These are phyloP conservation scores for Coprinopsis marcescibilis DNA, from an alignment of 768 basidiomycete species.

Conservation along the genomic window DNA sequence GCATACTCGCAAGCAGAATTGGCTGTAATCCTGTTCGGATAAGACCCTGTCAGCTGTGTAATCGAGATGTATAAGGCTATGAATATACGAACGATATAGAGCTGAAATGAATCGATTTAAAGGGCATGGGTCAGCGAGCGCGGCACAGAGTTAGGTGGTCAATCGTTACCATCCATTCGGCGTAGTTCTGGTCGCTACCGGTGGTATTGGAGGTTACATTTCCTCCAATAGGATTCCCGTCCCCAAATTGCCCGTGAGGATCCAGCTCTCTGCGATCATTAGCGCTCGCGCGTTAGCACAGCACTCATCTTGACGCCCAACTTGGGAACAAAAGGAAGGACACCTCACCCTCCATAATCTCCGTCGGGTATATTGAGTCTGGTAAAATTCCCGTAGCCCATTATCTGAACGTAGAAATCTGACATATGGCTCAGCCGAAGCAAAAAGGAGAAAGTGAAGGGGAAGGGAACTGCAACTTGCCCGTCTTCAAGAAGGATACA, in stretches of 20 bases:
- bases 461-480: conserved; percentile 12
- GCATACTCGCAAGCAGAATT: conserved; percentile 39
- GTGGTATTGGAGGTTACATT: conserved; percentile 39
- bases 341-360: conserved; percentile 35
- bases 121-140: background rate
- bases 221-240: conserved; percentile 39
- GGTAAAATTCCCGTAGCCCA: conserved; percentile 39
- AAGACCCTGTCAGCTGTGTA: background rate
- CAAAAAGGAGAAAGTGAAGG: background rate
- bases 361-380: conserved; percentile 33
- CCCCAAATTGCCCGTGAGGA: conserved; percentile 35
- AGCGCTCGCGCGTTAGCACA: background rate
- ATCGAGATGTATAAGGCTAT: background rate
- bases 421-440: background rate
- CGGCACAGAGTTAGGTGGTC: too few relatives aligned
- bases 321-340: background rate
- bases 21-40: conserved; percentile 23
- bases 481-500: conserved; percentile 36
- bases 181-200: conserved; percentile 30
- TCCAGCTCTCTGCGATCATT: conserved; percentile 32
- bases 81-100: conserved; percentile 27
- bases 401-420: conserved; percentile 38
- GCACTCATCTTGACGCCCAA: background rate
- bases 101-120: conserved; percentile 12
- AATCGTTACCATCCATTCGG: conserved; percentile 45